phyloP scores from a whole-genome alignment of 768 basidiomycete genomes.

The Artomyces pyxidatus region DNA sequence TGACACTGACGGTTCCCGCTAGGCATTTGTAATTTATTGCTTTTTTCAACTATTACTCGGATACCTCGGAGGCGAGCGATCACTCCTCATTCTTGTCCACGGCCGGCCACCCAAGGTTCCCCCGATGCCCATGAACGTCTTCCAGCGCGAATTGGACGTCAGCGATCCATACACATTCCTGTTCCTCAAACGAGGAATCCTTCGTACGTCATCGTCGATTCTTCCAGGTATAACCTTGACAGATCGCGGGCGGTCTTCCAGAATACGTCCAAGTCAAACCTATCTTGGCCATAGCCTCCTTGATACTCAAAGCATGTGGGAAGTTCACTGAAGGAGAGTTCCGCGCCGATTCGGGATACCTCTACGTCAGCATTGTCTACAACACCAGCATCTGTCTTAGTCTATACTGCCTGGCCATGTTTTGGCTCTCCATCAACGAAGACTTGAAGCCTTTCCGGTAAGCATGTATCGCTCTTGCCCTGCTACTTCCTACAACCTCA shows the following conservation, averaged over 20 bases:
- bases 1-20: background rate
- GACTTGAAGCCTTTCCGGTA: slow-evolving; percentile 88
- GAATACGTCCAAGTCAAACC: slow-evolving; percentile 99
- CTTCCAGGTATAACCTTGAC: background rate
- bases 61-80: slow-evolving; percentile 89
- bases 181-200: slow-evolving; percentile 88
- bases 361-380: slow-evolving; percentile 84
- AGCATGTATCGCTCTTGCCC: slow-evolving; percentile 16
- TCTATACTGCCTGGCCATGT: slow-evolving; percentile 89
- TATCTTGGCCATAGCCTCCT: slow-evolving; percentile 70
- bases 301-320: slow-evolving; percentile 79
- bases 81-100: slow-evolving; percentile 84
- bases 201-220: slow-evolving; percentile 51
- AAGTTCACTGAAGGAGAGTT: slow-evolving; percentile 90
- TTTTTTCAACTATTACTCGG: slow-evolving; percentile 79
- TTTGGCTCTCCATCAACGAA: slow-evolving; percentile 88
- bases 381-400: slow-evolving; percentile 74
- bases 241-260: slow-evolving; percentile 28
- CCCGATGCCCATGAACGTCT: slow-evolving; percentile 79
- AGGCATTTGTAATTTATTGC: slow-evolving; percentile 94
- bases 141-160: slow-evolving; percentile 80
- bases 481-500: background rate
- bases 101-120: slow-evolving; percentile 85
- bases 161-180: slow-evolving; percentile 94
- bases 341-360: slow-evolving; percentile 77